Conservation (phyloP, 345 rosid species). For the Corchorus olitorius region DNA sequence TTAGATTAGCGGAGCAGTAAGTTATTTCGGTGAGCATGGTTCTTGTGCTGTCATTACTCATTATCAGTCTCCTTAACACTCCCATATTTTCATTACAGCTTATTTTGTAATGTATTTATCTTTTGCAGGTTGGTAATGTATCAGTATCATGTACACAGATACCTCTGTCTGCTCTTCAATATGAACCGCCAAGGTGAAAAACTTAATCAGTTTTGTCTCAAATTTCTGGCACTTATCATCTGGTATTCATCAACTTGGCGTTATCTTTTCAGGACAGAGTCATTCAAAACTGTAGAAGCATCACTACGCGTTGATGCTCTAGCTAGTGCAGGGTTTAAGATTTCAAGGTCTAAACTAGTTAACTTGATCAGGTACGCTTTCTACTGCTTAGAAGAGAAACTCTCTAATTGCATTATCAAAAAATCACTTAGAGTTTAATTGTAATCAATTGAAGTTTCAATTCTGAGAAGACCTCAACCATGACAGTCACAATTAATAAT, state of each 20-base stretch:
- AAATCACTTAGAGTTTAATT: background rate
- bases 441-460: too few relatives aligned
- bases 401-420: background rate
- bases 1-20: background rate
- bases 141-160: slow-evolving; percentile 74
- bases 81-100: slow-evolving; percentile 1
- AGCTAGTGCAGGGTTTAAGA: slow-evolving; percentile 98
- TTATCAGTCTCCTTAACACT: background rate
- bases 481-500: too few relatives aligned
- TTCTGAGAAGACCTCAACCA: too few relatives aligned
- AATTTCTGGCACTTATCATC: slow-evolving; percentile 8
- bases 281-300: slow-evolving; percentile 81
- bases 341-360: slow-evolving; percentile 83
- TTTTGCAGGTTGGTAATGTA: slow-evolving; percentile 76
- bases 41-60: background rate
- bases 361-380: slow-evolving; percentile 67
- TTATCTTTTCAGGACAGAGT: slow-evolving; percentile 56
- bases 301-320: slow-evolving; percentile 91
- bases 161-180: slow-evolving; percentile 83
- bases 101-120: slow-evolving; percentile 7
- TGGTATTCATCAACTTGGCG: slow-evolving; percentile 10
- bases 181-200: slow-evolving; percentile 80
- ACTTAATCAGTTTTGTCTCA: background rate
- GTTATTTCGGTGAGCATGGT: background rate
- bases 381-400: background rate